Evolutionary conservation across 2,329 filamentous ascomycete species (phyloP), one percentile per base, ranked within the genome.

Genomic region (Talaromyces sp.): DNA sequence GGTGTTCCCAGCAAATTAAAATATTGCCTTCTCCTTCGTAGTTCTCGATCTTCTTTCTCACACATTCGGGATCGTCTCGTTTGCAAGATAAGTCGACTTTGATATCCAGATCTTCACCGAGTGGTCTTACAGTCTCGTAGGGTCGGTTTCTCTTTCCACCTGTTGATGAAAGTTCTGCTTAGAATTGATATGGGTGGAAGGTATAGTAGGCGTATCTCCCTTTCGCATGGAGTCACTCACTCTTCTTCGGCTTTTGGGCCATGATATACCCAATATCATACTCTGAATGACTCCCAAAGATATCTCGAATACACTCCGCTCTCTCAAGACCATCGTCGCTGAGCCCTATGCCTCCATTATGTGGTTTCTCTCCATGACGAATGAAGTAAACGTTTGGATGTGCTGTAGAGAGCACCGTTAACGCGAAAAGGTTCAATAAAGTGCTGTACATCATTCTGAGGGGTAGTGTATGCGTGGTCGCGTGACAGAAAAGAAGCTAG

Each of bases 1-100:
- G 33, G 32, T 55, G 49, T 9, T 55, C 52, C 52, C 52, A 55
- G 39, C 52, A 55, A 17, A 55, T 46, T 22, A 55, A 32, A n/a
- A 55, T 49, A 20, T 55, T 55, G 3, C 52, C 52, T 8, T 33
- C 19, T 20, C 48, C 49, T 2, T 43, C 10, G n/a, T 51, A 55
- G 7, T 24, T n/a, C 1, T 51, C 45, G 17, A 55, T 29, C 8
- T 24, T 14, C 13, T 44, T 24, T 13, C 40, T 49, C 1, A 55
- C 52, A 13, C 49, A 55, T 32, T 35, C 14, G 19, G 45, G 8
- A 35, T 55, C 52, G 32, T 52, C 49, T 11, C 52, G 48, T n/a
- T 51, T 30, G 20, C 52, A 55, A 13, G 43, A 48, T 20, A 41
- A 46, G 20, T 55, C 52, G n/a, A 55, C 52, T 4, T 40, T 45